phyloP scores from a whole-genome alignment of 2,329 filamentous ascomycete species.

The Penicillium aurantiogriseum region DNA sequence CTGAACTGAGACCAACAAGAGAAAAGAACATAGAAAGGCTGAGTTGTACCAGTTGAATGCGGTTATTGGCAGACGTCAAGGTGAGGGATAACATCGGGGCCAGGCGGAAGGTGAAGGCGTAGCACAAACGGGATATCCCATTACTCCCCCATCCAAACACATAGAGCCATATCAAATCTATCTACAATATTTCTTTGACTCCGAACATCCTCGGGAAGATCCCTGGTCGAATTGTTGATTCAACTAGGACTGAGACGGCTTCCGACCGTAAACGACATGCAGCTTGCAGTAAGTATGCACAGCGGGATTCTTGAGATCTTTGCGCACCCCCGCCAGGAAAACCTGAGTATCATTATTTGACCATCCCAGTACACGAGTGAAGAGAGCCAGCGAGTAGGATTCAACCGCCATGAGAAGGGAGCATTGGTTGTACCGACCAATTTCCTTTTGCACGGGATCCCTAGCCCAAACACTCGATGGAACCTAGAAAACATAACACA shows the following conservation, averaged over 20 bases:
- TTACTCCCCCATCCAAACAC: background rate
- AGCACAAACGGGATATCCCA: background rate
- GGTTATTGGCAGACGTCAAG: background rate
- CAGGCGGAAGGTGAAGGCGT: background rate
- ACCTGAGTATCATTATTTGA: slow-evolving; percentile 38
- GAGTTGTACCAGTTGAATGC: background rate
- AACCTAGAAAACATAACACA: slow-evolving; percentile 30
- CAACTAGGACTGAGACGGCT: slow-evolving; percentile 30
- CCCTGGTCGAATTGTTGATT: slow-evolving; percentile 28
- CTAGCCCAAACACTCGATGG: slow-evolving; percentile 52
- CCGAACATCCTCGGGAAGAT: slow-evolving; percentile 5
- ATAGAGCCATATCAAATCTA: background rate
- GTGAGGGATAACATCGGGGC: background rate
- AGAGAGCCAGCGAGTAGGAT: slow-evolving; percentile 32
- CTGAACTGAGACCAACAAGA: background rate
- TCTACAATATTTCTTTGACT: background rate
- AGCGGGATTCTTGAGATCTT: slow-evolving; percentile 37
- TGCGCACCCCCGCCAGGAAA: slow-evolving; percentile 40
- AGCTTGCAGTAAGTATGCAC: slow-evolving; percentile 39
- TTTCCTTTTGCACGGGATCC: slow-evolving; percentile 47
- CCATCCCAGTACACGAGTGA: slow-evolving; percentile 39
- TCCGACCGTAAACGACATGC: slow-evolving; percentile 35
- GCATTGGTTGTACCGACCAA: slow-evolving; percentile 35
- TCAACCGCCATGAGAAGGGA: slow-evolving; percentile 34
- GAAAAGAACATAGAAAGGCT: background rate